Evolutionary conservation across 495 filamentous ascomycete species (phyloP), one percentile per base, ranked within the genome.

Genomic region (Talaromyces proteolyticus): DNA sequence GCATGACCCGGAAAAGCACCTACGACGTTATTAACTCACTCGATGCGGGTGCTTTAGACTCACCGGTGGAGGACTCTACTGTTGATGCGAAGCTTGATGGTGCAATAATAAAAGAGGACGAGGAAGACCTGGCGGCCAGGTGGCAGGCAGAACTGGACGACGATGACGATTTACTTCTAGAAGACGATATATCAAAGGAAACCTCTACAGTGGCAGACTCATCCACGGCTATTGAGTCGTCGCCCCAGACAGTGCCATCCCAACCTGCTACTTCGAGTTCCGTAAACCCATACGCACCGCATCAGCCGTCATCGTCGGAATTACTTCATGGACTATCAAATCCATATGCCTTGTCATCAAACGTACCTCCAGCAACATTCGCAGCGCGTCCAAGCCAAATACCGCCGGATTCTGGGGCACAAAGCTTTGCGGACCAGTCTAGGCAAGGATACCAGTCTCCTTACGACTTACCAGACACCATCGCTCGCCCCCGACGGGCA

Each of bases 401-500:
- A 58, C 68, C 47, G 68, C 3, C 73, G 47, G 41, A 72, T 54
- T 53, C 58, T 58, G 60, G 66, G 64, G 59, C 76, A 57, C 55
- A 87, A 78, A 96, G 92, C 60, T 98, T 95, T 64, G 87, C 80
- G 4, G 85, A 90, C 59, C 92, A 91, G 54, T 70, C 87, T 6
- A 97, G 94, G 63, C 84, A 90, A 38, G 91, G 92, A 8, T 98
- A 97, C 61, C 77, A 81, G 24, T 96, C 91, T 20, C 93, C 93
- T 3, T 98, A 95, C 56, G 93, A 98, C 65, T 77, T 98, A 3
- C 93, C 93, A 2, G 89, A 94, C 67, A 92, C 95, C 42, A 76
- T 96, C 14, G 76, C 84, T 16, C 80, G 80, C 47, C 85, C 85
- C 23, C 77, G 79, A 66, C 69, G 62, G 81, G 80, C 69, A 67